phyloP scores from a whole-genome alignment of 2,329 filamentous ascomycete genomes.

The Colletotrichum higginsianum region DNA sequence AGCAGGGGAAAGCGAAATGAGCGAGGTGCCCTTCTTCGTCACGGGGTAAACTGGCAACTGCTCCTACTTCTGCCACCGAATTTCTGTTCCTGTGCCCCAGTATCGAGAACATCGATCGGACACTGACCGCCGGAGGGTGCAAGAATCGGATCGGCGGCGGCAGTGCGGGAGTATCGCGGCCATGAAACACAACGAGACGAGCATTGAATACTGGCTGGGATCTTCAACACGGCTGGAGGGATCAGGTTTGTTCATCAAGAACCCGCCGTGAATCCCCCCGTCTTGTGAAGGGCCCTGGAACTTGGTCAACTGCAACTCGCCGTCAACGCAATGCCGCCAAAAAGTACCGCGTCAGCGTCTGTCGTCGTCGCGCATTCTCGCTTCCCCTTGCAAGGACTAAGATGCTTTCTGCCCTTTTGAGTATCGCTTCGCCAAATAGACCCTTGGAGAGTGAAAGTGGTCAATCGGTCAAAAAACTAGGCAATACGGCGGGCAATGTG shows the following conservation, averaged over 20 bases:
- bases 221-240: background rate
- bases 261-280: background rate
- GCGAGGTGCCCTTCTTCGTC: background rate
- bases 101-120: background rate
- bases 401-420: background rate
- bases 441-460: background rate
- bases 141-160: background rate
- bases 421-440: slow-evolving; percentile 15
- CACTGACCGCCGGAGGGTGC: background rate
- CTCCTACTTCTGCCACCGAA: background rate
- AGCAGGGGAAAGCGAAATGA: background rate
- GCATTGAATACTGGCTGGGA: background rate
- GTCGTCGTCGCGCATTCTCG: background rate
- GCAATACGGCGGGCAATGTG: background rate
- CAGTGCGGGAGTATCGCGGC: background rate
- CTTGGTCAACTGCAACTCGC: background rate
- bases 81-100: too few species aligned
- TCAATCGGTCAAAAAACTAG: background rate
- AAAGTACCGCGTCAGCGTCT: background rate
- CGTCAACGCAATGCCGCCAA: slow-evolving; percentile 2
- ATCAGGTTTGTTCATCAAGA: background rate
- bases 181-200: background rate
- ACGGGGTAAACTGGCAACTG: background rate
- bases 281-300: too few species aligned
- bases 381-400: background rate